Evolutionary conservation across 2,329 filamentous ascomycete species (phyloP), one percentile per base, ranked within the genome.

Genomic region (Acrocalymma vagum): DNA sequence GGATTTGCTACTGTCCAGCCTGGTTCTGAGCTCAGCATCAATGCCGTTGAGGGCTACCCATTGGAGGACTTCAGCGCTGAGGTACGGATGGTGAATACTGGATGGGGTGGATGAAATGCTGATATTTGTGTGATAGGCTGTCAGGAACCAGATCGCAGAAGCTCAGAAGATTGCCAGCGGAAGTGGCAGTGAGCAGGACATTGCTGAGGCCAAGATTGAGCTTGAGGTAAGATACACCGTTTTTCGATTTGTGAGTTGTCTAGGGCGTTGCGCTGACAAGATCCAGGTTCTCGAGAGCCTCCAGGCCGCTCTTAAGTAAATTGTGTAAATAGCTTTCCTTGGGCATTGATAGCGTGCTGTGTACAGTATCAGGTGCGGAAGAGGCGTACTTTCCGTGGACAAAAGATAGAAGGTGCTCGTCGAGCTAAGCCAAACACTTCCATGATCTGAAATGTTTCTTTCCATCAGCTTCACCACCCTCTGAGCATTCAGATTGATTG

Each of bases 121-220:
- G 40, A 65, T 38, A 30, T 29, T 17, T n/a, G n/a, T n/a, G 28
- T 33, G 29, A 45, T 42, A 83, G 79, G 86, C 89, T 58, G 89
- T 99, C 73, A 84, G 83, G 70, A 84, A 87, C 69, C 93, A 96
- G 80, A 90, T 97, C 65, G 77, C 89, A 48, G 94, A 99, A 80
- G 91, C 92, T 57, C 90, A 96, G 78, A 97, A 96, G 86, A 86
- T 97, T 70, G 91, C 87, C 64, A 85, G 78, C 72, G 94, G 94
- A 69, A 85, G 80, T 70, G 94, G 93, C 68, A 96, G 90, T 75
- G 94, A 96, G 84, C 87, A 91, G 78, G 94, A 97, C 70, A 89
- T 97, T 76, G 93, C 93, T 55, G 94, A 99, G 85, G 94, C 94
- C 60, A 97, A 96, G 85, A 93, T 99, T 72, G 93, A 97, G 83